These are phyloP conservation scores for Lentinus polychrous DNA, from an alignment of 1,284 basidiomycete genomes.

Conservation along the genomic window DNA sequence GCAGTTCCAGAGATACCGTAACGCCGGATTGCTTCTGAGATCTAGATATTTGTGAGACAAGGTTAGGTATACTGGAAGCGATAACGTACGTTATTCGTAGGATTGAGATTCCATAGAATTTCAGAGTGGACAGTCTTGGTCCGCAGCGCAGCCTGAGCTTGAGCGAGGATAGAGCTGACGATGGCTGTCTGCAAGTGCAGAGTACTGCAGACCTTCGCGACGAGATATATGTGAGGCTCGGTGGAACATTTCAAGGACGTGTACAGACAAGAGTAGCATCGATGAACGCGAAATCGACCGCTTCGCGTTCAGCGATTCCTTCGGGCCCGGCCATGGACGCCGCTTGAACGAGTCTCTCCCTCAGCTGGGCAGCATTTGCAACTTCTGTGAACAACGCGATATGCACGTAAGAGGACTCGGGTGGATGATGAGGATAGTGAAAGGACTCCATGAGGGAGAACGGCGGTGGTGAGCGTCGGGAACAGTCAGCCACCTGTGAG, in stretches of 20 bases:
- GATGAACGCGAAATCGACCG: slow-evolving; percentile 84
- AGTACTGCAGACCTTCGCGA: slow-evolving; percentile 58
- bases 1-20: slow-evolving; percentile 75
- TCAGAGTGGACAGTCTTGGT: slow-evolving; percentile 85
- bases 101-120: slow-evolving; percentile 76
- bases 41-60: slow-evolving; percentile 39
- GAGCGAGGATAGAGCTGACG: slow-evolving; percentile 71
- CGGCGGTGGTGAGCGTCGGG: not conserved
- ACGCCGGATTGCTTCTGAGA: slow-evolving; percentile 77
- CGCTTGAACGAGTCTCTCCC: slow-evolving; percentile 63
- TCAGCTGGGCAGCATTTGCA: slow-evolving; percentile 53
- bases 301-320: slow-evolving; percentile 64
- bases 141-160: slow-evolving; percentile 48
- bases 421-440: slow-evolving; percentile 45
- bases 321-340: slow-evolving; percentile 48
- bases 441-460: slow-evolving; percentile 42
- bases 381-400: slow-evolving; percentile 67
- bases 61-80: not conserved
- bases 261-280: slow-evolving; percentile 61
- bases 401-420: slow-evolving; percentile 40
- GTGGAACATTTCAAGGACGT: not conserved
- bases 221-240: not conserved
- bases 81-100: slow-evolving; percentile 69
- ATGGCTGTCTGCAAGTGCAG: slow-evolving; percentile 78
- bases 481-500: no score